phyloP scores from a whole-genome alignment of 2,329 filamentous ascomycete species.

The Aotearoamyces nothofagi region DNA sequence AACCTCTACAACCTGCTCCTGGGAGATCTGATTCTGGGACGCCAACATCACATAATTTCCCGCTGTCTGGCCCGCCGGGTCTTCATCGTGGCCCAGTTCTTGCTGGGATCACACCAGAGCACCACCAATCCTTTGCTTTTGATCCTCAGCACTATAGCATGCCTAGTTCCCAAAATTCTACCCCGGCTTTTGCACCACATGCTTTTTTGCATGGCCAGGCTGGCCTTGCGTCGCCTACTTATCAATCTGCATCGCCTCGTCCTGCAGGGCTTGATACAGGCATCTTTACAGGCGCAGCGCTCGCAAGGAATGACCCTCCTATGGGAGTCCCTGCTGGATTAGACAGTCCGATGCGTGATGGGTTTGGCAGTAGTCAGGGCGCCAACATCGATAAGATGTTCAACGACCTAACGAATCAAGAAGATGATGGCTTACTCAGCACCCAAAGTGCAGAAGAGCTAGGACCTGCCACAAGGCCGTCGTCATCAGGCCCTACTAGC shows the following conservation, averaged over 20 bases:
- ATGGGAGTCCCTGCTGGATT: slow-evolving; percentile 12
- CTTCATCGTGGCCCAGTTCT: slow-evolving; percentile 13
- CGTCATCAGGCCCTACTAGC: no score
- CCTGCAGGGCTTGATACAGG: not conserved
- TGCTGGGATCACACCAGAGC: slow-evolving; percentile 11
- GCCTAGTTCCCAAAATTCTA: slow-evolving; percentile 8
- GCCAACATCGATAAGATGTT: slow-evolving; percentile 13
- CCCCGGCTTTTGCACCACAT: slow-evolving; percentile 17
- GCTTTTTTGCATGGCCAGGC: slow-evolving; percentile 14
- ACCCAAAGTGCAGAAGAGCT: no score
- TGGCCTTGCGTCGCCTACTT: slow-evolving; percentile 9
- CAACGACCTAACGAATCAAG: slow-evolving; percentile 17
- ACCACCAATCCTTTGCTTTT: slow-evolving; percentile 12
- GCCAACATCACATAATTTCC: slow-evolving; percentile 14
- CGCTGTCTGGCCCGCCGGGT: slow-evolving; percentile 8
- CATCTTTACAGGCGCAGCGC: not conserved
- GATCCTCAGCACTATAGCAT: slow-evolving; percentile 13
- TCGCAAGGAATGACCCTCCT: slow-evolving; percentile 9
- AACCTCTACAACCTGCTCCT: slow-evolving; percentile 16
- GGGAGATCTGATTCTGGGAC: slow-evolving; percentile 17
- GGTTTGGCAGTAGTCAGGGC: slow-evolving; percentile 11
- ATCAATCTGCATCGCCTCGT: slow-evolving; percentile 2
- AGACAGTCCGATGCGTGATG: slow-evolving; percentile 14
- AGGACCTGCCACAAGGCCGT: no score
- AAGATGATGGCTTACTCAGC: slow-evolving; percentile 7